Evolutionary conservation across 371 early-diverging fungal species (phyloP).

Genomic region (Syncephalastrum racemosum): DNA sequence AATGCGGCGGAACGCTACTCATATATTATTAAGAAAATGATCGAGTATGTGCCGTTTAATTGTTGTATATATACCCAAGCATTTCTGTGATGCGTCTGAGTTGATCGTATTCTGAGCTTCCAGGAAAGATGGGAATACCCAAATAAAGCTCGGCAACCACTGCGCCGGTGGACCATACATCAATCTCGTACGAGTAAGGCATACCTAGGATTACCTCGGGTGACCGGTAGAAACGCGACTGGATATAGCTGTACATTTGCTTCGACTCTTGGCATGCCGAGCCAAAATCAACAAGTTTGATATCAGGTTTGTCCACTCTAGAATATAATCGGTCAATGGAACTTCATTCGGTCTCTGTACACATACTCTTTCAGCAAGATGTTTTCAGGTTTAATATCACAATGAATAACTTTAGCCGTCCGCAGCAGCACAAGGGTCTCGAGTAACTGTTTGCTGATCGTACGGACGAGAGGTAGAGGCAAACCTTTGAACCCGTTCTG

Average conservation of each 20-base stretch:
- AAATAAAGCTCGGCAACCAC: constrained; percentile 97
- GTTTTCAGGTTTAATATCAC: constrained; percentile 99
- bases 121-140: constrained; percentile 91
- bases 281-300: constrained; percentile 99
- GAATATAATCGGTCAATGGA: not conserved
- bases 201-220: constrained; percentile 96
- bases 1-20: constrained; percentile 64
- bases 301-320: constrained; percentile 71
- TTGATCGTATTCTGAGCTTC: constrained; percentile 89
- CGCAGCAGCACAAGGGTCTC: constrained; percentile 83
- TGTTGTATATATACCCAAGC: constrained; percentile 59
- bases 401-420: constrained; percentile 90
- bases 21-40: not conserved
- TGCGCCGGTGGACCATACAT: constrained; percentile 99
- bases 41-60: constrained; percentile 1
- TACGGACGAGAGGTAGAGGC: constrained; percentile 78
- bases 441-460: constrained; percentile 84
- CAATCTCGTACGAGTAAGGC: constrained; percentile 89
- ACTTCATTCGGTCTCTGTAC: not conserved
- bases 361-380: constrained; percentile 84
- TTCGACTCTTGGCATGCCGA: constrained; percentile 89
- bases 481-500: constrained; percentile 90
- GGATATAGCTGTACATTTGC: constrained; percentile 90
- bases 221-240: constrained; percentile 95
- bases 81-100: constrained; percentile 84